Base-by-base conservation (phyloP, 1,284 basidiomycete genomes). In the Ustilago nuda region DNA sequence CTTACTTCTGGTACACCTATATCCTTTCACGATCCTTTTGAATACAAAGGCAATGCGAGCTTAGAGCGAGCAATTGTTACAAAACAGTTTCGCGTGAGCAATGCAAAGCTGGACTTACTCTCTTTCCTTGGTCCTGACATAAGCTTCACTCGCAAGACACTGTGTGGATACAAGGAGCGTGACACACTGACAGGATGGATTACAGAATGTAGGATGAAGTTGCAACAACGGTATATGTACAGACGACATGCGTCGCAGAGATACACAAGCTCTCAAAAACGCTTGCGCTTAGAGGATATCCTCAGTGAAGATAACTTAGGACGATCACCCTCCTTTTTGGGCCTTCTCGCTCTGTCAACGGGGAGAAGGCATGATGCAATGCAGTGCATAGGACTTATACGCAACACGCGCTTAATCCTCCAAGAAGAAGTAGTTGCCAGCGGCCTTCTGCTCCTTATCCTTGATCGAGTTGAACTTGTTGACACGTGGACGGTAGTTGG, bases 381-480 rank as follows among this genome's bases (percentile, higher is more conserved):
- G 48, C 48, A 32, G 15, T 53, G 53, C 43, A 45, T 19, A 45
- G 43, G 5, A 45, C n/a, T 19, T n/a, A 15, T 7, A 19, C 43
- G 43, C 53, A 33, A 30, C n/a, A 45, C 17, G 19, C n/a, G 41
- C 37, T 67, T 76, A 82, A 36, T 84, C 81, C 60, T 82, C 84
- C 41, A 85, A 64, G 83, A 85, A 84, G 72, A 84, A 85, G 80
- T 85, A 85, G 55, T 82, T 75, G 51, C 84, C 84, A 23, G 74
- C 78, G 8, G 79, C 68, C 79, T 85, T 85, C 74, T 85, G 83
- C 72, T 85, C 84, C 79, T 85, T 85, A 68, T 85, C 84, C 76
- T 85, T 85, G 66, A 85, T 77, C 60, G 80, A 82, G 78, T 83
- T 82, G 67, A 83, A 73, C 78, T 85, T 85, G 82, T 85, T 85